Percentiles rank a stretch among this genome's conserved stretches.
Conservation (phyloP, 2,329 filamentous ascomycete genomes). For the Venturia effusa region DNA sequence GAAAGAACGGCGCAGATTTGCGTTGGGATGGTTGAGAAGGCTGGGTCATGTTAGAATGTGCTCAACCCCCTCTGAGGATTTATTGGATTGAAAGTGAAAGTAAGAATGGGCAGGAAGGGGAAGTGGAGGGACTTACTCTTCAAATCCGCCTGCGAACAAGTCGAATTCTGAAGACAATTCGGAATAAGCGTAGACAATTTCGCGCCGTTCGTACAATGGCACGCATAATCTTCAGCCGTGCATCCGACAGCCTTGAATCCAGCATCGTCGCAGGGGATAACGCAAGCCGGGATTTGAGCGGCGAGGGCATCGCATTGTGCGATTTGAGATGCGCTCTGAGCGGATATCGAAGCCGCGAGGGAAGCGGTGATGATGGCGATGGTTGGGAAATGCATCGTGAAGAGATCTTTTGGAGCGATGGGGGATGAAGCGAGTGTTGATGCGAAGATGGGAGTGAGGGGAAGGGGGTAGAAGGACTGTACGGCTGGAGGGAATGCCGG, state of each 20-base stretch:
- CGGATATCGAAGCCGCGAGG: neutral
- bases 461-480: neutral
- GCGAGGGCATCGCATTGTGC: neutral
- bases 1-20: neutral
- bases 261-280: constrained; percentile 2
- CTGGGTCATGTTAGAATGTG: neutral
- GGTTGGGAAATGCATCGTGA: neutral
- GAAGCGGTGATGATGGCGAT: neutral
- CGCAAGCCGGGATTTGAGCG: constrained; percentile 4
- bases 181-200: neutral
- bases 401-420: neutral
- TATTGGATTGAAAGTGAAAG: too few species aligned
- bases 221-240: neutral
- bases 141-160: too few species aligned
- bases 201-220: neutral
- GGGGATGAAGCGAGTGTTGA: neutral
- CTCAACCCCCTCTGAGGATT: neutral
- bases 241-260: neutral
- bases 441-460: neutral
- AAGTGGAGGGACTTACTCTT: too few species aligned
- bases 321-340: constrained; percentile 4
- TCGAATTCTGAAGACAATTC: neutral
- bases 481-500: neutral
- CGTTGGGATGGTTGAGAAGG: neutral
- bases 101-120: too few species aligned